These are phyloP conservation scores for Martiniozyma abietophila DNA, from an alignment of 805 yeast genomes.

Conservation along the genomic window DNA sequence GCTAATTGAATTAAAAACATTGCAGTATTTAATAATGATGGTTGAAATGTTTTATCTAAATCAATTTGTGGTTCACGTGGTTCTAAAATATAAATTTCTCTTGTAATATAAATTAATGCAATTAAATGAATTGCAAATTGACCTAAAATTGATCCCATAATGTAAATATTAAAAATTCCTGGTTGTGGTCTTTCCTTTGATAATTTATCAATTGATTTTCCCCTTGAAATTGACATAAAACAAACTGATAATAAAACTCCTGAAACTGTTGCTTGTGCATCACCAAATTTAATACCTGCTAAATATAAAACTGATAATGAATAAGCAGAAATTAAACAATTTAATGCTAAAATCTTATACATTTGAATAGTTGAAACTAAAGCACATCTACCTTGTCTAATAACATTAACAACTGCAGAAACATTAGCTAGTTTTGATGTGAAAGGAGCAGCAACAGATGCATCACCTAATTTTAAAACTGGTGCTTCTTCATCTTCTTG, in stretches of 20 bases:
- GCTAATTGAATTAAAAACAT: slow-evolving; percentile 90
- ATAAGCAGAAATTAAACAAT: slow-evolving; percentile 94
- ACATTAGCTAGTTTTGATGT: slow-evolving; percentile 92
- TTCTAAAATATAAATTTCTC: slow-evolving; percentile 76
- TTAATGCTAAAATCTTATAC: slow-evolving; percentile 96
- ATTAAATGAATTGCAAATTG: slow-evolving; percentile 90
- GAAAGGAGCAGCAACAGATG: slow-evolving; percentile 98
- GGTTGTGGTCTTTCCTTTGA: slow-evolving; percentile 95
- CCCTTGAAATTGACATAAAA: slow-evolving; percentile 90
- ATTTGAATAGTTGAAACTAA: slow-evolving; percentile 95
- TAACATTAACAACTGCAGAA: slow-evolving; percentile 82
- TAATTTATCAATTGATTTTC: slow-evolving; percentile 79
- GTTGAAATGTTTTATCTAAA: slow-evolving; percentile 77
- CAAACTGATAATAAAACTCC: slow-evolving; percentile 88
- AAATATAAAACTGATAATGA: slow-evolving; percentile 87
- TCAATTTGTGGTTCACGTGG: slow-evolving; percentile 90
- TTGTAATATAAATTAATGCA: slow-evolving; percentile 73
- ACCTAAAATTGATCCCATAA: slow-evolving; percentile 95
- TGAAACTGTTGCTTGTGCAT: slow-evolving; percentile 95
- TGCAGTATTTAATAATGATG: slow-evolving; percentile 91
- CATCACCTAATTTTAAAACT: slow-evolving; percentile 90
- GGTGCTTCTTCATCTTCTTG: slow-evolving; percentile 80
- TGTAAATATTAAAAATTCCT: slow-evolving; percentile 89
- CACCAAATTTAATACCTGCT: slow-evolving; percentile 98
- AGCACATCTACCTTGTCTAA: slow-evolving; percentile 98